Evolutionary conservation across 352 stramenopile genomes (phyloP), one percentile per base, ranked within the genome.

Genomic region (Globisporangium viniferum): DNA sequence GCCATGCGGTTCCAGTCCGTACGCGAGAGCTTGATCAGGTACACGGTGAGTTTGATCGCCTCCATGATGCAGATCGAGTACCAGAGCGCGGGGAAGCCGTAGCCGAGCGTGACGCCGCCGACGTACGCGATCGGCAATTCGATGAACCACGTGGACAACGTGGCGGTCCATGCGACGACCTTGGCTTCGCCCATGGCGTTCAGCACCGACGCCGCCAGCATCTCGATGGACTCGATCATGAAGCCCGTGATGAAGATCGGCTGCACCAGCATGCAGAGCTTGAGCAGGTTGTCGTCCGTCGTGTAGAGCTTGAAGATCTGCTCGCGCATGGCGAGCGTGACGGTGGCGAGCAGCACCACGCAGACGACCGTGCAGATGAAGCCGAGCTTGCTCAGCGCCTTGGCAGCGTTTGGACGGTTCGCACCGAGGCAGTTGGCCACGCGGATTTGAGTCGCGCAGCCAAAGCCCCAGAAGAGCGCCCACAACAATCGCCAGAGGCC

Each of bases 391-490:
- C 64, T 77, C 14, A 94, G 59, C 56, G 81, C 73, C 69, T 84
- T 78, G 0, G 36, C 36, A 15, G 36, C 36, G 0, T 44, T 44
- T 0, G 36, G 36, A 15, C 36, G 36, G 9, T 44, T 51, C 20
- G 82, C 82, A 20, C 86, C 86, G 4, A 94, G 64, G 54, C 91
- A 86, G 62, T 92, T 92, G 27, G 86, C 82, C 20, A 92, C 84
- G 1, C 84, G 82, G 29, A 91, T 86, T 66, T 94, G 86, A n/a
- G 85, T 90, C 2, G 83, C 85, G 24, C 81, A 92, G 58, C 85
- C 85, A 66, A 81, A 93, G 36, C 85, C 85, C 83, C 83, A 93
- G 68, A 93, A 91, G 5, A 92, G 74, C n/a, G 84, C 84, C 84
- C 12, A 92, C 0, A 90, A 59, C 44, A 92, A 55, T 8, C 73